Evolutionary conservation across 2,329 filamentous ascomycete species (phyloP).

Genomic region (Coniochaeta sp.): DNA sequence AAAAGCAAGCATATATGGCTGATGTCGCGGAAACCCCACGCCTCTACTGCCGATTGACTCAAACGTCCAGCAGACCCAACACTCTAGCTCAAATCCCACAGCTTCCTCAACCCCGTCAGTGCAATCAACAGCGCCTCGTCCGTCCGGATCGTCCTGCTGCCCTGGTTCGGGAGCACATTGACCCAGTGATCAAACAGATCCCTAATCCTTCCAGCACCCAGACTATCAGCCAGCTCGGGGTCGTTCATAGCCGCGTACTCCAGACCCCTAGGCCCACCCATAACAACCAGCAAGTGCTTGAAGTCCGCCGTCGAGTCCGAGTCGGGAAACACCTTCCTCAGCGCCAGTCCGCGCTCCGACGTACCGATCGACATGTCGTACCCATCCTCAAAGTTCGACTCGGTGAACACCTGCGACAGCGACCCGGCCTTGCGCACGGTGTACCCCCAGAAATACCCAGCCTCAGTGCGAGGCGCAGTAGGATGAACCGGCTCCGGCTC

Average conservation of each 20-base stretch:
- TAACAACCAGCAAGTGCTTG: constrained; percentile 69
- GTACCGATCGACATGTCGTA: constrained; percentile 82
- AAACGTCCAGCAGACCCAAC: background rate
- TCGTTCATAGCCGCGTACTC: constrained; percentile 66
- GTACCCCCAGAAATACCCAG: constrained; percentile 85
- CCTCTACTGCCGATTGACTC: too few species aligned
- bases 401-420: constrained; percentile 70
- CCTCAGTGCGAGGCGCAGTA: constrained; percentile 61
- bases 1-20: background rate
- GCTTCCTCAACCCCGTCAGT: constrained; percentile 57
- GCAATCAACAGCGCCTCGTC: constrained; percentile 79
- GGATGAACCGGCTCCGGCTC: constrained; percentile 59
- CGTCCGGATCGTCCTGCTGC: constrained; percentile 73
- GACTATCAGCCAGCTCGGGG: constrained; percentile 45
- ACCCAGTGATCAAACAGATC: constrained; percentile 81
- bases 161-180: constrained; percentile 72
- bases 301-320: constrained; percentile 39
- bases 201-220: constrained; percentile 55
- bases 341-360: constrained; percentile 63
- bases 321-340: constrained; percentile 37
- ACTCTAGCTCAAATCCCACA: constrained; percentile 37
- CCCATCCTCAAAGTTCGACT: constrained; percentile 65
- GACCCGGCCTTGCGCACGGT: constrained; percentile 58
- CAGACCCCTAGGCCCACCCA: constrained; percentile 74
- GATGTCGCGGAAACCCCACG: too few species aligned